Evolutionary conservation across 2,329 filamentous ascomycete genomes (phyloP), one percentile per base, ranked within the genome.

Genomic region (Colletotrichum tofieldiae): DNA sequence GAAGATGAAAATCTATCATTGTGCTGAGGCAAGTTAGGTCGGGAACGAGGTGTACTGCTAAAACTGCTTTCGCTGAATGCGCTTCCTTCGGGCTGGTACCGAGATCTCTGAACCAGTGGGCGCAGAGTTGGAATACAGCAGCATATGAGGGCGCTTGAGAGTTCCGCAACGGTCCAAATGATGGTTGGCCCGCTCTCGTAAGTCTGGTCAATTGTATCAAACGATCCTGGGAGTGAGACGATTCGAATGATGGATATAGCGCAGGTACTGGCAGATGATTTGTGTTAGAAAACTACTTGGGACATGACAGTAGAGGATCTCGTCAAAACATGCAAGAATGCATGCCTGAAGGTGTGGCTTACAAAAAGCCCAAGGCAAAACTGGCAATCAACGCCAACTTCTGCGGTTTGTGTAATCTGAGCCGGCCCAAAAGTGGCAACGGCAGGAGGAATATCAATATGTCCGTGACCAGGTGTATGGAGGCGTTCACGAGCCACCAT

Each of bases 111-210:
- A 3, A 41, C 12, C 7, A 81, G 64, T 18, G 81, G 81, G 2
- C 81, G 79, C 1, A 84, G 75, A 20, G 82, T 83, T 0, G 83
- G 82, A 6, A 84, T 79, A 67, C 82, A 83, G 56, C 81, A 78
- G 71, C 83, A 84, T 16, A 84, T 76, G 72, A 84, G 78, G 66
- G 81, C 82, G 60, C 80, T 78, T 58, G 81, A 81, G 72, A 83
- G 80, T 73, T 85, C 83, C 65, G 82, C 78, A 59, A 83, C 78
- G 26, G 81, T 81, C 81, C 82, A 84, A 75, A 80, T 77, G 18
- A 78, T 78, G 5, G 78, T 79, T n/a, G 70, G 60, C 9, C 77
- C 74, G 63, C 81, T 78, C 56, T 81, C 77, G 73, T 77, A 83
- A 5, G 81, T 82, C 2, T 73, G 61, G 69, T 83, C 82, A 23